A percentile compares a stretch with the other conserved stretches of the same genome.
Conservation (phyloP, 768 basidiomycete species). For the Serpula lacrymans region DNA sequence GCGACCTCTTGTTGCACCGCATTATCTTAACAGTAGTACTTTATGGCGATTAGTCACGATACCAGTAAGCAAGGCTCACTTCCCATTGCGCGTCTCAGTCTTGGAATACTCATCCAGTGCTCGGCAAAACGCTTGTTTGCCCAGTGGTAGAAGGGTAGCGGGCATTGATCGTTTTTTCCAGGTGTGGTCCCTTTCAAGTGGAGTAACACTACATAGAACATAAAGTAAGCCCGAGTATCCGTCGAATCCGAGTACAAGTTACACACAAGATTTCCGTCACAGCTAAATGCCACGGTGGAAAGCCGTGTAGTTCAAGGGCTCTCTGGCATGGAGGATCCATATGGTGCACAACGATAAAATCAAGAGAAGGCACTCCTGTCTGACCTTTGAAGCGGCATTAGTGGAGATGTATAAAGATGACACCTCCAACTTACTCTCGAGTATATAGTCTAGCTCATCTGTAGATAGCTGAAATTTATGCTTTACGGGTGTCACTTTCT, state of each 20-base stretch:
- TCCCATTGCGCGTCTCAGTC: constrained; percentile 79
- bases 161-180: constrained; percentile 9
- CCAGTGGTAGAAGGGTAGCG: constrained; percentile 31
- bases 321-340: constrained; percentile 37
- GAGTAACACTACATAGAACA: constrained; percentile 29
- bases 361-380: constrained; percentile 59
- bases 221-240: too few species aligned
- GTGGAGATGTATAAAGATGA: background rate
- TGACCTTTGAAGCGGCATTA: constrained; percentile 35
- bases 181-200: constrained; percentile 8
- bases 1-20: too few species aligned
- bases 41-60: too few species aligned
- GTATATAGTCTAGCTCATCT: constrained; percentile 40
- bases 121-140: constrained; percentile 57
- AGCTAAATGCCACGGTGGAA: constrained; percentile 84
- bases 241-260: background rate
- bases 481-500: background rate
- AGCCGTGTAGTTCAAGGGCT: constrained; percentile 68
- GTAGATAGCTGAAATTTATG: constrained; percentile 37
- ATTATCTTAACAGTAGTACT: too few species aligned
- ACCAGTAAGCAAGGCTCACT: too few species aligned
- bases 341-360: constrained; percentile 74
- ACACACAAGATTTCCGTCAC: constrained; percentile 78
- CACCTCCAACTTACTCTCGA: constrained; percentile 67
- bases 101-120: constrained; percentile 71